Percentiles rank a stretch among this genome's conserved stretches.
phyloP scores from a whole-genome alignment of 1,139 yeast genomes.

The Hyphopichia fennica region DNA sequence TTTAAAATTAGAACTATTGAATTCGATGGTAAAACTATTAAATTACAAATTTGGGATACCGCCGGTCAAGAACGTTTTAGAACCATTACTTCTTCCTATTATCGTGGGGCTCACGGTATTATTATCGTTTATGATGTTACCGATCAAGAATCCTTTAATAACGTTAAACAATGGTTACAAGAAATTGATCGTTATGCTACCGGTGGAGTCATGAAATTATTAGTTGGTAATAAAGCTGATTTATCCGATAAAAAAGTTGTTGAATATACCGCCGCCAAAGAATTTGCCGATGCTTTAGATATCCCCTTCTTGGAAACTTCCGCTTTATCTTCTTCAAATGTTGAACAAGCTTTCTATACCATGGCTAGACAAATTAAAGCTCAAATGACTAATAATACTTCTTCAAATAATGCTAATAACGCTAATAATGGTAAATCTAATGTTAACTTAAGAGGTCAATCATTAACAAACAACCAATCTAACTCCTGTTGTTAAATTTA shows the following conservation, averaged over 20 bases:
- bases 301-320: slow-evolving; percentile 96
- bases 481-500: slow-evolving; percentile 71
- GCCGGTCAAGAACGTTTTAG: slow-evolving; percentile 99
- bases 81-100: slow-evolving; percentile 95
- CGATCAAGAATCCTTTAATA: slow-evolving; percentile 95
- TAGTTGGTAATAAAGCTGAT: slow-evolving; percentile 97
- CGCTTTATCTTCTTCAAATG: slow-evolving; percentile 93
- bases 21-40: slow-evolving; percentile 94
- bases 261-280: slow-evolving; percentile 95
- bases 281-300: slow-evolving; percentile 94
- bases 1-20: slow-evolving; percentile 97
- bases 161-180: slow-evolving; percentile 98
- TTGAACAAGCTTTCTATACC: slow-evolving; percentile 96
- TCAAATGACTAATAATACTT: slow-evolving; percentile 75
- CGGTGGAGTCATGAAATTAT: slow-evolving; percentile 92
- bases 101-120: slow-evolving; percentile 98
- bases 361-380: slow-evolving; percentile 99
- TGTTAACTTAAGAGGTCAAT: slow-evolving; percentile 88
- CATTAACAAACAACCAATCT: slow-evolving; percentile 65
- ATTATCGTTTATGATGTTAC: slow-evolving; percentile 98
- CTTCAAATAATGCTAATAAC: slow-evolving; percentile 32
- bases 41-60: slow-evolving; percentile 98
- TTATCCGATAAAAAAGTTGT: slow-evolving; percentile 92
- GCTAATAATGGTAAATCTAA: slow-evolving; percentile 59
- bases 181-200: slow-evolving; percentile 98